Conservation (phyloP, 1,139 yeast genomes). For the Taphrina pruni region DNA sequence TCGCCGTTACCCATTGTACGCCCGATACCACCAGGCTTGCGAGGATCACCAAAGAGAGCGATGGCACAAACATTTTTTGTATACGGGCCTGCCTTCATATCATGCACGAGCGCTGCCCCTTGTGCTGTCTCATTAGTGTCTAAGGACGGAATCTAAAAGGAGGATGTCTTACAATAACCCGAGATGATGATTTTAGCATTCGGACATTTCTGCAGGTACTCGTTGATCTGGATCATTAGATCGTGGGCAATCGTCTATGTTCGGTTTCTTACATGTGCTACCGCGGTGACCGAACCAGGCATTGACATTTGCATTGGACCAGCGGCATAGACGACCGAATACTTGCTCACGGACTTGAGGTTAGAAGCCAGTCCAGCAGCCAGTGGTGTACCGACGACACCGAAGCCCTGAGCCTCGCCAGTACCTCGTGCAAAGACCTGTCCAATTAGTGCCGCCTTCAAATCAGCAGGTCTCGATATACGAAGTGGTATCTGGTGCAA, state of each 20-base stretch:
- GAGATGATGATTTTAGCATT: neutral
- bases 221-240: neutral
- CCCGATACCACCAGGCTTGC: slow-evolving; percentile 17
- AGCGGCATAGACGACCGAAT: slow-evolving; percentile 9
- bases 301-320: slow-evolving; percentile 7
- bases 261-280: slow-evolving; percentile 1
- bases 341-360: slow-evolving; percentile 16
- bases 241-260: too few relatives aligned
- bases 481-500: slow-evolving; percentile 16
- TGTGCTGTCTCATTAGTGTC: slow-evolving; percentile 8
- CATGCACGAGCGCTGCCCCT: slow-evolving; percentile 18
- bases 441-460: neutral
- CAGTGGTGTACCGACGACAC: slow-evolving; percentile 17
- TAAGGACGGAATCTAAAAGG: neutral
- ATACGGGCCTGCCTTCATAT: neutral
- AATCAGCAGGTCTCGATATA: neutral
- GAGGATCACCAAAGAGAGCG: slow-evolving; percentile 17
- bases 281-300: slow-evolving; percentile 9
- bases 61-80: slow-evolving; percentile 7
- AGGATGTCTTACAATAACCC: slow-evolving; percentile 16
- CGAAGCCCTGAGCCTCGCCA: slow-evolving; percentile 18
- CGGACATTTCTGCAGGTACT: slow-evolving; percentile 3
- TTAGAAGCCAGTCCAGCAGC: neutral
- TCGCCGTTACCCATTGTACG: slow-evolving; percentile 1
- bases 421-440: slow-evolving; percentile 27